A percentile compares a stretch with the other conserved stretches of the same genome.
Evolutionary conservation across 371 early-diverging fungal genomes (phyloP).

Genomic region (Zancudomyces culisetae): DNA sequence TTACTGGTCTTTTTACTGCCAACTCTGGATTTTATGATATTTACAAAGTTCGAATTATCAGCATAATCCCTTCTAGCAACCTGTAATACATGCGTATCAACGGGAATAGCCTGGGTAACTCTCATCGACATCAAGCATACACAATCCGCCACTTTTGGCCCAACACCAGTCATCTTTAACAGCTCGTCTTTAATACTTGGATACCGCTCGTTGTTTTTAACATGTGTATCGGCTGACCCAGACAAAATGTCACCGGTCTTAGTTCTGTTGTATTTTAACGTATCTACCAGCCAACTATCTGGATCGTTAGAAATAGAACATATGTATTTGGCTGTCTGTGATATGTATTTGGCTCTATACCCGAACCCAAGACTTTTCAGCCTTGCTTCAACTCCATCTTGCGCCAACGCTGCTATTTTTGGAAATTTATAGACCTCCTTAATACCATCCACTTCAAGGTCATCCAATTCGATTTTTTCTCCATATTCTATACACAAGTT

Average conservation of each 20-base stretch:
- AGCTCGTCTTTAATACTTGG: constrained; percentile 39
- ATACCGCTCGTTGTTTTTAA: constrained; percentile 30
- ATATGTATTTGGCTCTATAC: constrained; percentile 83
- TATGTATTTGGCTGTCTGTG: constrained; percentile 38
- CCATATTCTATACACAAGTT: constrained; percentile 50
- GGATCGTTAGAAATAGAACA: constrained; percentile 23
- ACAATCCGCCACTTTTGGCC: constrained; percentile 96
- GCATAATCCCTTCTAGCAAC: constrained; percentile 68
- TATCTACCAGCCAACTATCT: constrained; percentile 35
- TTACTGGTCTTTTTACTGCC: too few species aligned
- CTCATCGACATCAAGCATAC: constrained; percentile 72
- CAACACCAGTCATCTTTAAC: constrained; percentile 48
- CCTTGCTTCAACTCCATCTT: constrained; percentile 35
- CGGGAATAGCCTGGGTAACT: constrained; percentile 65
- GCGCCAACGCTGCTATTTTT: constrained; percentile 27
- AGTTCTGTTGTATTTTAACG: too few species aligned
- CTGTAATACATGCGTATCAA: constrained; percentile 89
- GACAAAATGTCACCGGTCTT: too few species aligned
- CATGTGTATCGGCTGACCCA: too few species aligned
- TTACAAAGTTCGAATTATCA: constrained; percentile 12
- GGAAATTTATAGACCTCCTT: constrained; percentile 54
- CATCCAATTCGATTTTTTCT: constrained; percentile 25
- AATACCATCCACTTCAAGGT: constrained; percentile 8
- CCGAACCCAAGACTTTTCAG: constrained; percentile 74
- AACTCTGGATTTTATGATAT: neutral